Conservation (phyloP, 768 basidiomycete species). For the Candolleomyces aberdarensis region DNA sequence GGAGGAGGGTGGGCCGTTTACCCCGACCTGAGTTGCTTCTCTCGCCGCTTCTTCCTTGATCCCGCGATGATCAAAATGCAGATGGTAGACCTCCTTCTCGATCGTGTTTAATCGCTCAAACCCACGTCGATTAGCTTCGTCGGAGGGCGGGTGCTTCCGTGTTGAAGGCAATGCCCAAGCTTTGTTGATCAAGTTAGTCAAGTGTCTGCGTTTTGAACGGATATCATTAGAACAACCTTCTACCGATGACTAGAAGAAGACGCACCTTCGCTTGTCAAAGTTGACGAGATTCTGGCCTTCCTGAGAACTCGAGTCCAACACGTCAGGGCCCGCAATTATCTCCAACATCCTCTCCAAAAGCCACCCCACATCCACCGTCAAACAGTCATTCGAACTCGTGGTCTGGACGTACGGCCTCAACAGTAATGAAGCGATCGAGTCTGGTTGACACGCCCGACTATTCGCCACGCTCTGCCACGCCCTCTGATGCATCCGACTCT, state of each 20-base stretch:
- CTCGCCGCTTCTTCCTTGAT: conserved; percentile 75
- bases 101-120: conserved; percentile 76
- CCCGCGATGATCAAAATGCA: conserved; percentile 68
- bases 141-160: conserved; percentile 43
- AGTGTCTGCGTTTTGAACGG: conserved; percentile 43
- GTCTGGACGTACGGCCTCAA: conserved; percentile 45
- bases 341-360: conserved; percentile 79
- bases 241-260: neutral
- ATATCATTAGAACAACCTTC: neutral
- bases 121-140: conserved; percentile 60
- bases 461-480: conserved; percentile 74
- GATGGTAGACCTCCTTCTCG: conserved; percentile 58
- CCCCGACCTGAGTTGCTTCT: conserved; percentile 50
- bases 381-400: conserved; percentile 42
- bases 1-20: conserved; percentile 40
- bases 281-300: conserved; percentile 66
- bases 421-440: conserved; percentile 57
- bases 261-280: conserved; percentile 77
- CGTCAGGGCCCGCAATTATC: conserved; percentile 71
- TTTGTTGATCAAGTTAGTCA: conserved; percentile 62
- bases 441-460: conserved; percentile 58
- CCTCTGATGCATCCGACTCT: conserved; percentile 74
- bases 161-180: conserved; percentile 42
- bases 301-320: conserved; percentile 51
- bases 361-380: conserved; percentile 81